Percentiles rank a stretch among this genome's conserved stretches.
Evolutionary conservation across 2,329 filamentous ascomycete species (phyloP).

Genomic region (Dactylonectria estremocensis): DNA sequence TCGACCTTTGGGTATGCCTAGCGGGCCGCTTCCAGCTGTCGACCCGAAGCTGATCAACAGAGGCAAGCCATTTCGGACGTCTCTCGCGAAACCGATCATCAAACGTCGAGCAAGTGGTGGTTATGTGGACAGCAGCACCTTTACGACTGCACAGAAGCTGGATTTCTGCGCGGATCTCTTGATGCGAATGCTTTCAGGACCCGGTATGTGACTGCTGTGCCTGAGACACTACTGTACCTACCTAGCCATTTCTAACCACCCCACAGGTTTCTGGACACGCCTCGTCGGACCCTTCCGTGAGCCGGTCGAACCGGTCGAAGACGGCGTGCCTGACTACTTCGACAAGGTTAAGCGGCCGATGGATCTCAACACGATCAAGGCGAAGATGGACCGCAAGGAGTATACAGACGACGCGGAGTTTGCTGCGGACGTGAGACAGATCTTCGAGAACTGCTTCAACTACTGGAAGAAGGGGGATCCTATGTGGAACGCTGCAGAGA

Average conservation of each 20-base stretch:
- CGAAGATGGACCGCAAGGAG: conserved; percentile 69
- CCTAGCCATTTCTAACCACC: conserved; percentile 26
- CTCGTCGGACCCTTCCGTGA: conserved; percentile 74
- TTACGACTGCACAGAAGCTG: conserved; percentile 63
- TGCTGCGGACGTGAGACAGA: conserved; percentile 70
- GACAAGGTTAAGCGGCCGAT: conserved; percentile 74
- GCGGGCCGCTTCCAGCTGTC: conserved; percentile 27
- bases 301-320: conserved; percentile 69
- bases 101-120: conserved; percentile 55
- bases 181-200: conserved; percentile 73
- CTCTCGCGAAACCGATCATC: conserved; percentile 52
- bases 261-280: conserved; percentile 75
- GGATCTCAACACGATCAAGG: conserved; percentile 73
- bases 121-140: conserved; percentile 51
- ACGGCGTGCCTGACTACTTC: conserved; percentile 74
- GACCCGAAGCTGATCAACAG: conserved; percentile 46
- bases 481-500: conserved; percentile 70
- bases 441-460: conserved; percentile 75
- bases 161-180: conserved; percentile 72
- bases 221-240: not conserved
- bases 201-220: conserved; percentile 59
- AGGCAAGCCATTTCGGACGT: conserved; percentile 48
- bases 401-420: conserved; percentile 70
- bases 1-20: conserved; percentile 52
- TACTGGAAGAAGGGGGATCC: conserved; percentile 72